Evolutionary conservation across 192 early-diverging fungal genomes (phyloP).

Genomic region (Rhizophagus sp.): DNA sequence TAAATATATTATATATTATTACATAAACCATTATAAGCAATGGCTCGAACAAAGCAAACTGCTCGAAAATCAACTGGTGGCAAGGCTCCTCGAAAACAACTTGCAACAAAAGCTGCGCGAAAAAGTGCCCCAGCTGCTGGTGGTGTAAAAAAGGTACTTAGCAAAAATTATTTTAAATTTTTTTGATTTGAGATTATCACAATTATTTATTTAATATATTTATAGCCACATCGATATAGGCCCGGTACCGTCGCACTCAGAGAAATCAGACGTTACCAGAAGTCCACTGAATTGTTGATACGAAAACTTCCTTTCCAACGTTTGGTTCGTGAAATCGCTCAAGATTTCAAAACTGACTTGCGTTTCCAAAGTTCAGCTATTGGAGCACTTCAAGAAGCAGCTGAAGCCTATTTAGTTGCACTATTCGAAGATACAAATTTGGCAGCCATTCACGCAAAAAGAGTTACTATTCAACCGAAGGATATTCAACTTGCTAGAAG

Average conservation of each 20-base stretch:
- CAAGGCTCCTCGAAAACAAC: slow-evolving; percentile 98
- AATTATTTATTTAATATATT: neutral
- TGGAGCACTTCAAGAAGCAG: slow-evolving; percentile 97
- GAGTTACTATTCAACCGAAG: slow-evolving; percentile 99
- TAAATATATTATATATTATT: neutral
- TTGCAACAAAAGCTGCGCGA: slow-evolving; percentile 94
- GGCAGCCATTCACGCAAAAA: slow-evolving; percentile 99
- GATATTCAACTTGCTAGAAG: slow-evolving; percentile 98
- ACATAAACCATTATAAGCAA: slow-evolving; percentile 22
- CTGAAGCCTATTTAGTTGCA: slow-evolving; percentile 89
- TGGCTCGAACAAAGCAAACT: slow-evolving; percentile 83
- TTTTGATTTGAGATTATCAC: neutral
- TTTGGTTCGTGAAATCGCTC: slow-evolving; percentile 98
- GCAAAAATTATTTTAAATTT: neutral
- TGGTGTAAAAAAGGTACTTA: slow-evolving; percentile 79
- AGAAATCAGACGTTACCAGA: slow-evolving; percentile 94
- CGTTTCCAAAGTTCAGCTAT: slow-evolving; percentile 99
- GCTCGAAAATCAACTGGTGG: slow-evolving; percentile 99
- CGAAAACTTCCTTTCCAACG: slow-evolving; percentile 95
- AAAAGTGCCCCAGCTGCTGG: slow-evolving; percentile 93
- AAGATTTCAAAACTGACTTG: slow-evolving; percentile 99
- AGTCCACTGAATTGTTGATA: slow-evolving; percentile 93
- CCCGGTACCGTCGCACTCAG: slow-evolving; percentile 90
- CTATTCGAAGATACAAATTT: slow-evolving; percentile 99
- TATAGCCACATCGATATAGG: slow-evolving; percentile 74